Base-by-base conservation (phyloP, 176 grass and related monocot genomes). In the Alopecurus myosuroides region DNA sequence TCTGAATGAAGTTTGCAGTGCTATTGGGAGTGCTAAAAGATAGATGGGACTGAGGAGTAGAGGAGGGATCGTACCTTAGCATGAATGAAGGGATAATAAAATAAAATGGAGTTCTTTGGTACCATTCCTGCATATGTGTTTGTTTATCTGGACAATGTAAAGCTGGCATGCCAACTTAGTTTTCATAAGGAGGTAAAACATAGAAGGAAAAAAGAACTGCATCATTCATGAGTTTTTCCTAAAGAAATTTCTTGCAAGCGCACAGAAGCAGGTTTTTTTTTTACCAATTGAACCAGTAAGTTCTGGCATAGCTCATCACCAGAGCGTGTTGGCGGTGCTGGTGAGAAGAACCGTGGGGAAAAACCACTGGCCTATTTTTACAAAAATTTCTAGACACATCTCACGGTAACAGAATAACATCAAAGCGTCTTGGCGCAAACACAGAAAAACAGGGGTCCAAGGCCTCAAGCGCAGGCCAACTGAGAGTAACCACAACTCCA, bases 81-180 rank as follows among this genome's bases (percentile, higher is more conserved):
- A 31, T 67, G 87, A 78, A 76, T 73, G 63, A 55, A 84, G 28
- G 48, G 41, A 33, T 79, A 64, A 78, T 75, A 45, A 79, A 57
- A 72, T 79, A 45, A 79, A 74, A 69, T 68, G 55, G 11, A 74
- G 30, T 80, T 25, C 5, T 35, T 29, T 23, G 13, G 6, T 50
- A 31, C 28, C 44, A 68, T 68, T 68, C 34, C 19, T n/a, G 65
- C 34, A 6, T 11, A 58, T 70, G 66, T 41, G 11, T 70, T n/a
- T 13, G 35, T 69, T 69, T n/a, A 69, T 33, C 29, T 5, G 61
- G 15, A 64, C 30, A 65, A 19, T 65, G 30, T 65, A 34, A 65
- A 34, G 62, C 15, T 65, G 62, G 8, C 15, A 65, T 36, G 64
- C 61, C 33, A 37, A 34, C 33, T 20, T 20, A 67, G 7, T 36